Percentiles rank a stretch among this genome's conserved stretches.
Evolutionary conservation across 352 stramenopile species (phyloP).

Genomic region (Thraustochytrium striatum): DNA sequence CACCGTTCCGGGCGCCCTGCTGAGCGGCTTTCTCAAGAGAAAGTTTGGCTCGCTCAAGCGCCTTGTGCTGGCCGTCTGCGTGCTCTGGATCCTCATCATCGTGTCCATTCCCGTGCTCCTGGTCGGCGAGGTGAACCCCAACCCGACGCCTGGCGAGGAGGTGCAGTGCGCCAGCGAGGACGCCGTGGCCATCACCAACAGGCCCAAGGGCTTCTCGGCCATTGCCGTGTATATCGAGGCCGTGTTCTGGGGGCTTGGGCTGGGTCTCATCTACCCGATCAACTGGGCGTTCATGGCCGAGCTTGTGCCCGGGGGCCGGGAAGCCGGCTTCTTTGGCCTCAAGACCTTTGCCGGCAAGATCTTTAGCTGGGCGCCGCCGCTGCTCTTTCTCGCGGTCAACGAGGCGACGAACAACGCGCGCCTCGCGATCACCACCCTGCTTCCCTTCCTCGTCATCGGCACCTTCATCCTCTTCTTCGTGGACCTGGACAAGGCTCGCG

Average conservation of each 20-base stretch:
- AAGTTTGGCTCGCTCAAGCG: not conserved
- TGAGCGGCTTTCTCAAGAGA: not conserved
- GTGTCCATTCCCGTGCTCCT: not conserved
- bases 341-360: slow-evolving; percentile 30
- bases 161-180: not conserved
- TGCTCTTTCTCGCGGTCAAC: slow-evolving; percentile 26
- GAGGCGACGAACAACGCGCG: slow-evolving; percentile 9
- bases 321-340: slow-evolving; percentile 26
- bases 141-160: not conserved
- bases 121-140: not conserved
- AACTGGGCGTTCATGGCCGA: slow-evolving; percentile 28
- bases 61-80: not conserved
- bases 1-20: not conserved
- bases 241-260: slow-evolving; percentile 22
- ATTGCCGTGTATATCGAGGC: slow-evolving; percentile 10
- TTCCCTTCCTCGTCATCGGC: slow-evolving; percentile 4
- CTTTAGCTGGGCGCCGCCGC: not conserved
- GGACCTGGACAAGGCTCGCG: slow-evolving; percentile 19
- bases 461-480: not conserved
- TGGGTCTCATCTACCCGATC: slow-evolving; percentile 24
- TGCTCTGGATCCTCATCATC: slow-evolving; percentile 22
- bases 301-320: slow-evolving; percentile 10
- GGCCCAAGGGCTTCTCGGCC: not conserved
- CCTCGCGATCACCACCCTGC: not conserved
- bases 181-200: not conserved